phyloP scores from a whole-genome alignment of 257 asterid genomes.

The Plectranthus barbatus region DNA sequence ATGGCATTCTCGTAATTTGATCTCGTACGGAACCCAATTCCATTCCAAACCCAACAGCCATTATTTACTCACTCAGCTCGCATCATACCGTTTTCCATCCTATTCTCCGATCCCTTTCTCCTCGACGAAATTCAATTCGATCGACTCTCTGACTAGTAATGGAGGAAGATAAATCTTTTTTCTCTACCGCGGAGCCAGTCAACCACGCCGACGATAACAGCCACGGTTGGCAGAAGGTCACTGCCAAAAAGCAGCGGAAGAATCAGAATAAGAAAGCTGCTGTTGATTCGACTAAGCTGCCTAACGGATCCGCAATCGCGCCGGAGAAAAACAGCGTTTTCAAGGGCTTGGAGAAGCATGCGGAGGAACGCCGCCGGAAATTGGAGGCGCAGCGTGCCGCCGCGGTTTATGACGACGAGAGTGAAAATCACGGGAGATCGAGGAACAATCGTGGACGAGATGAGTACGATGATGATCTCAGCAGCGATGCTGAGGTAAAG shows the following conservation, averaged over 20 bases:
- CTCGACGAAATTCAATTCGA: neutral
- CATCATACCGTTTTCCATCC: neutral
- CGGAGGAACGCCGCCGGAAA: conserved; percentile 65
- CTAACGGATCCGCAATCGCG: conserved; percentile 42
- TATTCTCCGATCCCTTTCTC: conserved; percentile 7
- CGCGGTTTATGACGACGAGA: conserved; percentile 29
- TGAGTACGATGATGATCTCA: conserved; percentile 25
- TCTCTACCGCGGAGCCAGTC: conserved; percentile 16
- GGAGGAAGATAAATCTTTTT: conserved; percentile 41
- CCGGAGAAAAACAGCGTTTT: conserved; percentile 34
- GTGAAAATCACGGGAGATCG: conserved; percentile 29
- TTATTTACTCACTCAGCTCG: conserved; percentile 5
- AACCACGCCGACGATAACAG: conserved; percentile 23
- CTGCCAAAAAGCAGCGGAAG: conserved; percentile 49
- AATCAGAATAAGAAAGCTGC: conserved; percentile 17
- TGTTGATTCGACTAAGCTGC: conserved; percentile 25
- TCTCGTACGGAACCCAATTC: neutral
- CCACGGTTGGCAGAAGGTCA: conserved; percentile 59
- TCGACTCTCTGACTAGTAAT: conserved; percentile 16
- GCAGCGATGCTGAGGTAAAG: conserved; percentile 30
- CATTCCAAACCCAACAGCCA: neutral
- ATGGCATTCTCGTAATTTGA: conserved; percentile 1
- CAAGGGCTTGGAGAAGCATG: conserved; percentile 58
- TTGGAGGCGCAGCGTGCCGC: conserved; percentile 60
- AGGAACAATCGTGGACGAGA: conserved; percentile 21